Evolutionary conservation across 2,329 filamentous ascomycete genomes (phyloP).

Genomic region (Didymella sp.): DNA sequence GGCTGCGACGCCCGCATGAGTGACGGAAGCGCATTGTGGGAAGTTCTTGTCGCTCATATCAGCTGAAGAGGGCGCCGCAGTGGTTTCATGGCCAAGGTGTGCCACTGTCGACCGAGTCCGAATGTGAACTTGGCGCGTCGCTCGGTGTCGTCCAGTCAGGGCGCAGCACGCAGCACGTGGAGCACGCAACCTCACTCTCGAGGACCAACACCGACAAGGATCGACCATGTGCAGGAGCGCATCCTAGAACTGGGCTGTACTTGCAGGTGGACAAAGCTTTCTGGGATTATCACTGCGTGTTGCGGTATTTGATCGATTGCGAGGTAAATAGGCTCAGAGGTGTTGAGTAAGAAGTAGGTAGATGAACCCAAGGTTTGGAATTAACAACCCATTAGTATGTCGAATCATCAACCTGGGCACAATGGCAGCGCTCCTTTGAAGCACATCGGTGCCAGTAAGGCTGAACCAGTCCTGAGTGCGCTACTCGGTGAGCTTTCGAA

Average conservation of each 20-base stretch:
- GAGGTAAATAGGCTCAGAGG: neutral
- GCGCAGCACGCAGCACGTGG: conserved; percentile 23
- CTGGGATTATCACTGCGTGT: neutral
- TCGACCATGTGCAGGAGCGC: conserved; percentile 14
- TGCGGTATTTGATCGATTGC: neutral
- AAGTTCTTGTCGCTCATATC: conserved; percentile 25
- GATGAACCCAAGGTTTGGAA: neutral
- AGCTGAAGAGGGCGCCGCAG: conserved; percentile 25
- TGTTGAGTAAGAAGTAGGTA: neutral
- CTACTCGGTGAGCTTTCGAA: neutral
- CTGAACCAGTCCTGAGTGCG: neutral
- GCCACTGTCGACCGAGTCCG: conserved; percentile 27
- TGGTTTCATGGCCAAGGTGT: conserved; percentile 31
- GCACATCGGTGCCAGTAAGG: neutral
- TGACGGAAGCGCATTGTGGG: conserved; percentile 33
- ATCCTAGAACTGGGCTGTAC: conserved; percentile 10
- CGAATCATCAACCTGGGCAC: neutral
- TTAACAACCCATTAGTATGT: neutral
- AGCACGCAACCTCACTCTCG: neutral
- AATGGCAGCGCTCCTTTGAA: neutral
- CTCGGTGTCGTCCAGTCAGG: conserved; percentile 30
- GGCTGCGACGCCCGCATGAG: conserved; percentile 29
- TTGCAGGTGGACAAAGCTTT: conserved; percentile 4
- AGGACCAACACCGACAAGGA: conserved; percentile 20
- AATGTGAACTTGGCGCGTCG: conserved; percentile 23